A percentile compares a stretch with the other conserved stretches of the same genome.
These are phyloP conservation scores for Laburnicola sp. DNA, from an alignment of 2,329 filamentous ascomycete species.

Conservation along the genomic window DNA sequence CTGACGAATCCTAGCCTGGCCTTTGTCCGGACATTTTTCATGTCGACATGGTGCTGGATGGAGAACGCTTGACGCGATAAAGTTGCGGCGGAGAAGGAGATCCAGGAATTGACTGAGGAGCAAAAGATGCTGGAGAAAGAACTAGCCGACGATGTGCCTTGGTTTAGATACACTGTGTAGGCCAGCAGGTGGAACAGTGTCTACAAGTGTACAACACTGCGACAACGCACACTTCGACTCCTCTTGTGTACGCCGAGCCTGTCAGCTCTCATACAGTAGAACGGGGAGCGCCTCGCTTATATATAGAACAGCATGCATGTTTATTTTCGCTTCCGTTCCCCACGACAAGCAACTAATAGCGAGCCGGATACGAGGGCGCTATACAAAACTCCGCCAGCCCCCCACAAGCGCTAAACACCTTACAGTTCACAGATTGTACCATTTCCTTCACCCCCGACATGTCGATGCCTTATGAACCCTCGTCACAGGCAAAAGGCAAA, in stretches of 20 bases:
- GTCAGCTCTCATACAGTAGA: background rate
- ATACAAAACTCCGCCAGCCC: background rate
- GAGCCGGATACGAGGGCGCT: background rate
- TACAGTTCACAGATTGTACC: background rate
- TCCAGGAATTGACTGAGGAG: slow-evolving; percentile 55
- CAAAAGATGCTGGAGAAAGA: slow-evolving; percentile 59
- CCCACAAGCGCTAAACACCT: background rate
- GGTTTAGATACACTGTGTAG: slow-evolving; percentile 44
- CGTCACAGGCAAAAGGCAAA: background rate
- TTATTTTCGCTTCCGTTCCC: background rate
- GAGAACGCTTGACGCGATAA: slow-evolving; percentile 61
- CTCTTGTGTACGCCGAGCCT: background rate
- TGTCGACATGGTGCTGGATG: slow-evolving; percentile 60
- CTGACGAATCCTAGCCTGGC: slow-evolving; percentile 47
- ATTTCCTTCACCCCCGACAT: background rate
- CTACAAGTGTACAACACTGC: background rate
- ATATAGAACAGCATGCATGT: background rate
- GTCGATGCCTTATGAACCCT: background rate
- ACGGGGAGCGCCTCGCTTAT: background rate
- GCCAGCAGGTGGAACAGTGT: background rate
- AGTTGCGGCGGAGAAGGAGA: slow-evolving; percentile 48
- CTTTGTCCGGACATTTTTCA: slow-evolving; percentile 55
- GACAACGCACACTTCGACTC: background rate
- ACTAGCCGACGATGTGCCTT: slow-evolving; percentile 59
- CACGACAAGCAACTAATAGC: background rate